Base-by-base conservation (phyloP, 208 protist species). In the Jaenimonas drosophilae region DNA sequence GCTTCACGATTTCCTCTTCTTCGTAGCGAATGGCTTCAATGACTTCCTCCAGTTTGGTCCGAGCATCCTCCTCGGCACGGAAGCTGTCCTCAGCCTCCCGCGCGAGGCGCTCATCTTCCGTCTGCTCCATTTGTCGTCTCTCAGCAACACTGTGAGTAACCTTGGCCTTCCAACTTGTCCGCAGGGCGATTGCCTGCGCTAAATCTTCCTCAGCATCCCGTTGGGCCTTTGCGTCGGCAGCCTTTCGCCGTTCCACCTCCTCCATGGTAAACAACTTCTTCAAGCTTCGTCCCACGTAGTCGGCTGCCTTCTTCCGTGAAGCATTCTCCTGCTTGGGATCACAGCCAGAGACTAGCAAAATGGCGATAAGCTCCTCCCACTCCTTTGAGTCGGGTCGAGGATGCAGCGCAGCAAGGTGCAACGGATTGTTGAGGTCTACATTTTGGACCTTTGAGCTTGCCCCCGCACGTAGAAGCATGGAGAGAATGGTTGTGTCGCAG, bases 241-340 rank as follows among this genome's bases (percentile, higher is more conserved):
- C 56, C n/a, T 47, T 17, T 6, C 70, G 76, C 38, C 60, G 62
- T 43, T 69, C 44, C 20, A 86, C 78, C 17, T 76, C 76, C 37
- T 91, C 81, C 34, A 60, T 70, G 5, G 70, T 80, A 46, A 91
- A 91, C 29, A 94, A 45, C 50, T 62, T 69, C 50, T 91, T 88
- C 3, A 89, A 61, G 2, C 68, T 67, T 11, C 86, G 70, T 19
- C 67, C 64, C 21, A 94, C 76, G 50, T 86, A 89, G 54, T 90
- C 86, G 20, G 67, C 68, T 23, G 86, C 68, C 52, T 70, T 82
- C 54, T 91, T 90, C 30, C 70, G 59, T 19, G 71, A 86, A 19
- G 66, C 81, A 54, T 94, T 94, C 55, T 87, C 64, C 45, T 78
- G 61, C 29, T 52, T 28, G 5, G 79, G 72, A 49, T 91, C 70